phyloP scores from a whole-genome alignment of 306 rosid species.

The Crataegus laevigata region DNA sequence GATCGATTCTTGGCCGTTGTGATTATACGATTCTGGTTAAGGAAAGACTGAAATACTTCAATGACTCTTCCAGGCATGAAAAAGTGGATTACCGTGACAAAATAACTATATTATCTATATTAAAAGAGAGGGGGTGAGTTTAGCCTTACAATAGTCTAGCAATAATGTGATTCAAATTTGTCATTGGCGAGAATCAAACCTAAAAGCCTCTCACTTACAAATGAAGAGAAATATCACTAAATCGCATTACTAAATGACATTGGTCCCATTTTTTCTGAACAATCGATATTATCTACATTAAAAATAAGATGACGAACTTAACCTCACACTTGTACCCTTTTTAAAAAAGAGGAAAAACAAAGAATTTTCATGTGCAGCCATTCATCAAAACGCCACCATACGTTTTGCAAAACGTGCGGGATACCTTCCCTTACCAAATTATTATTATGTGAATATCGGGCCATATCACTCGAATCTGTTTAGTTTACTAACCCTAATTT shows the following conservation, averaged over 20 bases:
- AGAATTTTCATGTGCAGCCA: not conserved
- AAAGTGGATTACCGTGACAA: accelerated
- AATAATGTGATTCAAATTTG: no score
- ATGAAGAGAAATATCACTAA: accelerated
- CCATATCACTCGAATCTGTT: not conserved
- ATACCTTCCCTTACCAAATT: not conserved
- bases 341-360: not conserved
- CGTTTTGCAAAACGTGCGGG: not conserved
- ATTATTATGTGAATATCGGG: not conserved
- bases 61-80: accelerated
- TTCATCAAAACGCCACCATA: not conserved
- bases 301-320: no score
- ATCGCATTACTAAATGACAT: accelerated
- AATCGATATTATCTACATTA: no score
- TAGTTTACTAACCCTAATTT: not conserved
- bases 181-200: accelerated
- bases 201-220: accelerated
- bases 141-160: accelerated
- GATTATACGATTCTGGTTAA: no score
- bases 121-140: accelerated
- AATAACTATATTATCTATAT: no score
- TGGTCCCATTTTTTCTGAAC: no score
- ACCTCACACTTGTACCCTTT: accelerated
- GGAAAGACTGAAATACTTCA: accelerated
- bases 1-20: accelerated